Evolutionary conservation across 768 basidiomycete genomes (phyloP).

Genomic region (Jaapia argillacea): DNA sequence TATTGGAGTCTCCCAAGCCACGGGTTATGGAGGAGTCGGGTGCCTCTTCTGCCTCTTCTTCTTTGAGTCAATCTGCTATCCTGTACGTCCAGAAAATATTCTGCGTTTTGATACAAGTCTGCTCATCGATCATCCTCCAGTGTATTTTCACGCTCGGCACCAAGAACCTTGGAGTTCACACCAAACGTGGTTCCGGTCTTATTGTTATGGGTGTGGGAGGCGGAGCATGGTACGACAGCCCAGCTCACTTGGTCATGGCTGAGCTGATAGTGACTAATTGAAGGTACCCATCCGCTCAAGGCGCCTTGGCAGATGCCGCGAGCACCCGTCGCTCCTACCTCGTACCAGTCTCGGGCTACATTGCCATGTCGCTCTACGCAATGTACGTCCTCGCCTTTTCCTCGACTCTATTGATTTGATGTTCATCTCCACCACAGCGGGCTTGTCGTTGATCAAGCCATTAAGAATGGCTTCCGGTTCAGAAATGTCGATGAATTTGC

Average conservation of each 20-base stretch:
- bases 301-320: conserved; percentile 37
- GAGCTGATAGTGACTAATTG: not conserved
- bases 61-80: conserved; percentile 71
- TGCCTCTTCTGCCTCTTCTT: conserved; percentile 61
- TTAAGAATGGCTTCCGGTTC: conserved; percentile 38
- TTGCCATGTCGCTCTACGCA: conserved; percentile 48
- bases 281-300: conserved; percentile 44
- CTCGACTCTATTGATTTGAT: conserved; percentile 1
- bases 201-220: conserved; percentile 63
- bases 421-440: conserved; percentile 25
- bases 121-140: conserved; percentile 11
- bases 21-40: conserved; percentile 44
- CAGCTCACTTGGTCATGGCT: not conserved
- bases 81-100: conserved; percentile 24
- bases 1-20: conserved; percentile 37
- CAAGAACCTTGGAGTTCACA: conserved; percentile 50
- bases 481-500: conserved; percentile 32
- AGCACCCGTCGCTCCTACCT: conserved; percentile 47
- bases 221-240: conserved; percentile 42
- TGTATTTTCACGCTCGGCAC: conserved; percentile 60
- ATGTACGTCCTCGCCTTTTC: conserved; percentile 25
- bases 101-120: not conserved
- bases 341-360: conserved; percentile 49
- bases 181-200: conserved; percentile 51
- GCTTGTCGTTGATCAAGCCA: conserved; percentile 40